Evolutionary conservation across 345 rosid species (phyloP).

Genomic region (Syzygium grande): DNA sequence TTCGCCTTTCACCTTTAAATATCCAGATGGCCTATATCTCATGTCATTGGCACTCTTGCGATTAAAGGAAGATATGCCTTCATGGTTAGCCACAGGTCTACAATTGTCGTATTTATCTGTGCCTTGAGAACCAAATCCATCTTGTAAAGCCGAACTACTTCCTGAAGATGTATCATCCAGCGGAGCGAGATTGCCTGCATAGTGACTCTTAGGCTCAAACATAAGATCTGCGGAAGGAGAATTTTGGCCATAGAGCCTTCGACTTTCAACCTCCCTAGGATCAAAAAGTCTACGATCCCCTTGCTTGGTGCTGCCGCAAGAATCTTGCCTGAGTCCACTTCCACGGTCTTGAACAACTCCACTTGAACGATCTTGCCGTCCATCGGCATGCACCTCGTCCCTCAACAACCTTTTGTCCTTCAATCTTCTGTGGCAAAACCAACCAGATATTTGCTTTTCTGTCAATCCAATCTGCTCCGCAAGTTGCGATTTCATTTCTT

Average conservation of each 20-base stretch:
- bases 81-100: constrained; percentile 23
- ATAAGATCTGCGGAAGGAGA: constrained; percentile 26
- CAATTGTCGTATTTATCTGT: constrained; percentile 30
- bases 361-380: constrained; percentile 78
- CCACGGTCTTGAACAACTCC: constrained; percentile 77
- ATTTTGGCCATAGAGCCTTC: constrained; percentile 38
- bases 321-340: constrained; percentile 82
- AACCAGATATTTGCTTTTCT: constrained; percentile 89
- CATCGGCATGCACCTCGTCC: constrained; percentile 47
- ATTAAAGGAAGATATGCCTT: constrained; percentile 6
- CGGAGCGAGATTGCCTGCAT: constrained; percentile 26
- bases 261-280: constrained; percentile 84
- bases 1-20: constrained; percentile 71
- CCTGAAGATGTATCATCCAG: constrained; percentile 72
- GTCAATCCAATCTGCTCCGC: constrained; percentile 72
- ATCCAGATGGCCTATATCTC: constrained; percentile 70
- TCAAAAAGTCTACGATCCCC: constrained; percentile 48
- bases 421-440: constrained; percentile 97
- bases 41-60: constrained; percentile 26
- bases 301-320: constrained; percentile 93
- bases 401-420: constrained; percentile 63
- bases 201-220: constrained; percentile 24
- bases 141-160: constrained; percentile 54
- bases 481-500: constrained; percentile 69
- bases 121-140: constrained; percentile 33